Conservation (phyloP, 352 stramenopile genomes). For the Pythium coloratum region DNA sequence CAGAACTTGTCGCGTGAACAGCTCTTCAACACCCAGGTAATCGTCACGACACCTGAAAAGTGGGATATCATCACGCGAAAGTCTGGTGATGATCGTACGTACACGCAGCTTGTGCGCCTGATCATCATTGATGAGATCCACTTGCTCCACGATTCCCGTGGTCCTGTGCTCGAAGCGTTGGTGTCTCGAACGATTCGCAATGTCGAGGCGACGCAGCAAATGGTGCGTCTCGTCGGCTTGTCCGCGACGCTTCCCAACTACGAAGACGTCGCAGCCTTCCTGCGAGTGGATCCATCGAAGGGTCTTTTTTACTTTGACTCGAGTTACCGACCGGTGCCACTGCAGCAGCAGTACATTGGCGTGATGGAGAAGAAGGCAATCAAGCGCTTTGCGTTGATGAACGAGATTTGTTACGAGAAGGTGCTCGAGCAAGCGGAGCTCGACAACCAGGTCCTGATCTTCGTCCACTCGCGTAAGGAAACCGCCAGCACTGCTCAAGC, state of each 20-base stretch:
- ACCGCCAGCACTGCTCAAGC: constrained; percentile 97
- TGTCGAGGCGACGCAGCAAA: constrained; percentile 97
- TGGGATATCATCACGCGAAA: constrained; percentile 99
- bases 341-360: constrained; percentile 99
- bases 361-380: constrained; percentile 99
- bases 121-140: constrained; percentile 99
- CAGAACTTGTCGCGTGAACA: constrained; percentile 97
- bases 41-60: constrained; percentile 99
- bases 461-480: constrained; percentile 99
- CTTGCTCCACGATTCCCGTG: constrained; percentile 98
- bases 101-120: constrained; percentile 97
- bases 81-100: constrained; percentile 95
- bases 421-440: constrained; percentile 92
- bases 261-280: constrained; percentile 98
- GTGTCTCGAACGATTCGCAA: constrained; percentile 97
- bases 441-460: constrained; percentile 99
- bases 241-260: constrained; percentile 99
- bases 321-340: constrained; percentile 97
- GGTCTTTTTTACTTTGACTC: constrained; percentile 99
- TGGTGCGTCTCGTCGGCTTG: constrained; percentile 96
- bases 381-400: constrained; percentile 98
- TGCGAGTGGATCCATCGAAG: constrained; percentile 96
- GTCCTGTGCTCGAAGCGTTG: constrained; percentile 97
- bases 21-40: constrained; percentile 98
- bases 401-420: constrained; percentile 99